Evolutionary conservation across 2,329 filamentous ascomycete species (phyloP).

Genomic region (Paecilomyces sp.): DNA sequence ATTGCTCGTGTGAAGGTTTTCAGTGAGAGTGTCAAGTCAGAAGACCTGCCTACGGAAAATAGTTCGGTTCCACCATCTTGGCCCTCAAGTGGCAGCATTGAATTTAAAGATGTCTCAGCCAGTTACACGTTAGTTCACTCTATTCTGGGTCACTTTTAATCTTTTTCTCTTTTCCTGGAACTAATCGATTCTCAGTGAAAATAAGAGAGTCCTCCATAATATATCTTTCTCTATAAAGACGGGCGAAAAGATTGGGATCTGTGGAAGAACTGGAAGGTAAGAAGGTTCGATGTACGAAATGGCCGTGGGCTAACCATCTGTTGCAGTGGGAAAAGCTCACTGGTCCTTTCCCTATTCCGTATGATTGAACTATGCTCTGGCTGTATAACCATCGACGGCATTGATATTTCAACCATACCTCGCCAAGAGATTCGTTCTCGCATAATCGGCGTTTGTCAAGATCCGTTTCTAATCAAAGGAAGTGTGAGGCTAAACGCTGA

Average conservation of each 20-base stretch:
- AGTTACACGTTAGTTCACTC: slow-evolving; percentile 30
- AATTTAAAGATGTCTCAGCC: slow-evolving; percentile 39
- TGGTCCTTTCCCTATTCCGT: slow-evolving; percentile 35
- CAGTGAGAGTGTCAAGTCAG: slow-evolving; percentile 35
- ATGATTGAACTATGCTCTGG: slow-evolving; percentile 36
- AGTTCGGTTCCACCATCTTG: slow-evolving; percentile 31
- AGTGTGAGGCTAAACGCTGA: slow-evolving; percentile 34
- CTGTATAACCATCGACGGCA: slow-evolving; percentile 35
- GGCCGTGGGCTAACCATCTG: background rate
- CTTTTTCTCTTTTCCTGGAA: background rate
- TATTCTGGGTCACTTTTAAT: too few species aligned
- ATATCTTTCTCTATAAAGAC: slow-evolving; percentile 39
- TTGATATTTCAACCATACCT: slow-evolving; percentile 33
- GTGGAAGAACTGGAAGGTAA: slow-evolving; percentile 28
- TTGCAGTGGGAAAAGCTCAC: slow-evolving; percentile 36
- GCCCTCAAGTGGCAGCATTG: slow-evolving; percentile 37
- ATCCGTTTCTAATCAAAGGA: slow-evolving; percentile 35
- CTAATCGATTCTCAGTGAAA: slow-evolving; percentile 8
- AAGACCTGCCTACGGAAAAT: slow-evolving; percentile 38
- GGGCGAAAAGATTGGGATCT: slow-evolving; percentile 36
- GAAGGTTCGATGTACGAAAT: background rate
- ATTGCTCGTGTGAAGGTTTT: slow-evolving; percentile 51
- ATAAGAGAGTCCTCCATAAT: slow-evolving; percentile 36
- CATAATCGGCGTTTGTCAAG: slow-evolving; percentile 39
- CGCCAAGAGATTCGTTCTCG: slow-evolving; percentile 32